Base-by-base conservation (phyloP, 2,329 filamentous ascomycete genomes). In the Phaeosphaeriaceae sp. region DNA sequence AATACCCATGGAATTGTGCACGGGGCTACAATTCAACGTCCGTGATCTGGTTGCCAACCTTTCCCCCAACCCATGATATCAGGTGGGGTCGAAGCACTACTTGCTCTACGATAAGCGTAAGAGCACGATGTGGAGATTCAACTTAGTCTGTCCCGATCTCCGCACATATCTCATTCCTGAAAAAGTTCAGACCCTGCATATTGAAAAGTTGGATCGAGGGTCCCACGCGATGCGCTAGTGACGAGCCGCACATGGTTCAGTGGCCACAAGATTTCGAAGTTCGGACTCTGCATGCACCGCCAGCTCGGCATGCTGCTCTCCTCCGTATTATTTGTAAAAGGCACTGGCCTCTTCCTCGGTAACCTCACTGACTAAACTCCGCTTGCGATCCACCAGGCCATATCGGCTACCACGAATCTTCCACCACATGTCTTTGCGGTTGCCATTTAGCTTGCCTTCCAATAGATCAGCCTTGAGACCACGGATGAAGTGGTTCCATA, bases 361-460 rank as follows among this genome's bases (percentile, higher is more conserved):
- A 4, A 93, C 86, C 27, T 86, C 81, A 1, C 90, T 93, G 19
- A 82, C 80, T 45, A 90, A 87, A 2, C 84, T 86, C 68, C 87
- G 81, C 48, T 79, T 82, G 52, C 83, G 81, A 62, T 91, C 88
- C 67, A 98, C 88, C 72, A 97, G 80, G 0, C 93, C 91, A 55
- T 97, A 79, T 65, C 82, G 86, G 44, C 84, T 86, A 57, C 82
- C 85, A 66, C 89, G 84, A 22, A 97, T 79, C 65, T 85, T 82
- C 80, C 87, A 91, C 93, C 93, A 97, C 79, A 97, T 88, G 70
- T 96, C 92, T 62, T 85, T 85, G 53, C 92, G 82, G 68, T 96
- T 90, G 0, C 92, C 93, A 40, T 89, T 88, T 2, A 97, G 78
- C 65, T 90, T 85, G 0, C 88, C 90, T 0, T 82, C 84, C 7